phyloP scores from a whole-genome alignment of 345 rosid genomes.

The Trapa bicornis region DNA sequence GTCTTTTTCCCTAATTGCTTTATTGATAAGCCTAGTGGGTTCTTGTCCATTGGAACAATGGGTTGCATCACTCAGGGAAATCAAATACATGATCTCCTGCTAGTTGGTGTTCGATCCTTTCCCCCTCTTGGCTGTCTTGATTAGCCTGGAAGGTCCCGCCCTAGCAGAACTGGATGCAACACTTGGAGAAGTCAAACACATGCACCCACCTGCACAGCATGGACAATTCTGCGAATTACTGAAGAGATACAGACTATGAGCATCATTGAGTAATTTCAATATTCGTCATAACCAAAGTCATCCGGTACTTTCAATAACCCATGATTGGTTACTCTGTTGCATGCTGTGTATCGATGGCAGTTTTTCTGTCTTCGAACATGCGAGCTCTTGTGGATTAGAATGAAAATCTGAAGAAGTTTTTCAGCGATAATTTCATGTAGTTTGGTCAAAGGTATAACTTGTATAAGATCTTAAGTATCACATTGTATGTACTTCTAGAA shows the following conservation, averaged over 20 bases:
- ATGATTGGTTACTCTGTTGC: slow-evolving; percentile 39
- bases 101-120: too few relatives aligned
- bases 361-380: background rate
- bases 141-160: too few relatives aligned
- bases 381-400: slow-evolving; percentile 24
- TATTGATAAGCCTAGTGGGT: slow-evolving; percentile 30
- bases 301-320: slow-evolving; percentile 17
- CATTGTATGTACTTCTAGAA: slow-evolving; percentile 68
- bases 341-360: slow-evolving; percentile 34
- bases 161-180: too few relatives aligned
- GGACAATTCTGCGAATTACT: background rate
- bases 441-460: slow-evolving; percentile 55
- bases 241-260: background rate
- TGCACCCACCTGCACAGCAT: too few relatives aligned
- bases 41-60: background rate
- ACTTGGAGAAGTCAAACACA: too few relatives aligned
- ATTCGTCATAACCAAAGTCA: slow-evolving; percentile 14
- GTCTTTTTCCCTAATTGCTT: slow-evolving; percentile 9
- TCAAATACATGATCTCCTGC: background rate
- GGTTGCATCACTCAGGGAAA: background rate
- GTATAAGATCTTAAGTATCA: slow-evolving; percentile 49
- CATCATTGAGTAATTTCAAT: background rate
- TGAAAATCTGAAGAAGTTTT: slow-evolving; percentile 54
- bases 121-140: too few relatives aligned
- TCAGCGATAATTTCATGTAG: slow-evolving; percentile 50